Evolutionary conservation across 1,139 yeast species (phyloP).

Genomic region (Diutina pseudorugosa): DNA sequence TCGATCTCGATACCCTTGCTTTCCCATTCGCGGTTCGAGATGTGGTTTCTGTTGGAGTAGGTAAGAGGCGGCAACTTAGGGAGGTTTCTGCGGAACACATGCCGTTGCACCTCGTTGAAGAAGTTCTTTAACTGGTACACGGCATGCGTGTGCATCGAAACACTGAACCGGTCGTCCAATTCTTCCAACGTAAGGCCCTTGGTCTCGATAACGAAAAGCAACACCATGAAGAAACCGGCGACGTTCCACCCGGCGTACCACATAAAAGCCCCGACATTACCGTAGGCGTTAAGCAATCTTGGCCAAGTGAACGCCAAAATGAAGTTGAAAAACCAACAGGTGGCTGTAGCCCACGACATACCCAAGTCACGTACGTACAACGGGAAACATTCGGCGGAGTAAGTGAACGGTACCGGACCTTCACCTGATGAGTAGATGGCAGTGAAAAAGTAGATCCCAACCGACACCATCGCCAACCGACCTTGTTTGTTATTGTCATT

Average conservation of each 20-base stretch:
- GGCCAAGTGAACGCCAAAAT: constrained; percentile 81
- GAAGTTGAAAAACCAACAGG: constrained; percentile 80
- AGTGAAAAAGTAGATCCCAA: constrained; percentile 66
- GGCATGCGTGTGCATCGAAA: constrained; percentile 43
- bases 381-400: constrained; percentile 81
- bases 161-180: constrained; percentile 57
- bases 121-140: constrained; percentile 38
- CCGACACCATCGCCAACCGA: constrained; percentile 50
- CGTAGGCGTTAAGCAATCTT: constrained; percentile 48
- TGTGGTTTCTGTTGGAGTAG: constrained; percentile 44
- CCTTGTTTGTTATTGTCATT: constrained; percentile 10
- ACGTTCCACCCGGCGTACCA: constrained; percentile 85
- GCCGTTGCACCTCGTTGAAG: not conserved
- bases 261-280: constrained; percentile 77
- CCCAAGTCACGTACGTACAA: constrained; percentile 77
- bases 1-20: constrained; percentile 36
- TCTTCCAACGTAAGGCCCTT: constrained; percentile 61
- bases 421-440: constrained; percentile 75
- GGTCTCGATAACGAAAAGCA: constrained; percentile 60
- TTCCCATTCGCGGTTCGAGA: constrained; percentile 49
- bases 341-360: constrained; percentile 75
- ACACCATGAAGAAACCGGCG: constrained; percentile 57
- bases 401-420: constrained; percentile 87
- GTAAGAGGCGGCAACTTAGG: constrained; percentile 42
- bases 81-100: constrained; percentile 22